Conservation (phyloP, 257 asterid species). For the Anisodus acutangulus region DNA sequence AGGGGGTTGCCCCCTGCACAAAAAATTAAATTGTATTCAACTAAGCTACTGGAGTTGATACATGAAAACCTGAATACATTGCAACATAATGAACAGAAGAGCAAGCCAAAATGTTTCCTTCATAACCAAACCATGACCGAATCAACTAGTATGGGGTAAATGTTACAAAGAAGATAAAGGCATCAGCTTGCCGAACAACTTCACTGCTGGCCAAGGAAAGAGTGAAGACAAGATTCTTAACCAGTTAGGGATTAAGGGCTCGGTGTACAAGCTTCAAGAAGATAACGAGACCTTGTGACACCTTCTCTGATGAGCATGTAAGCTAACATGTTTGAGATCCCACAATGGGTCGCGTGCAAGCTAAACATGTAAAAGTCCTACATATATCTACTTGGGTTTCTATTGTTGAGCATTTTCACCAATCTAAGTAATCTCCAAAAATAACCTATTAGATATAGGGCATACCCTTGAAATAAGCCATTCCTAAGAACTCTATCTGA, state of each 20-base stretch:
- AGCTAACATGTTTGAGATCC: constrained; percentile 22
- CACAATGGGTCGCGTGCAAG: constrained; percentile 7
- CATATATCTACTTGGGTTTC: neutral
- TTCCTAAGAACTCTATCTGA: neutral
- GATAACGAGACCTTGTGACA: neutral
- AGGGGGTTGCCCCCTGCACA: constrained; percentile 91
- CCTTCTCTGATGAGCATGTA: constrained; percentile 8
- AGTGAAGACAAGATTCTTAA: constrained; percentile 20
- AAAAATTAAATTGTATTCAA: constrained; percentile 34
- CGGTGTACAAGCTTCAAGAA: constrained; percentile 11
- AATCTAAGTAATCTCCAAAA: constrained; percentile 5
- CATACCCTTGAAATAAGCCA: constrained; percentile 25
- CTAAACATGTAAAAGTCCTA: neutral
- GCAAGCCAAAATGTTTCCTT: neutral
- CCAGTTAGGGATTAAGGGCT: neutral
- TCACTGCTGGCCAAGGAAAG: constrained; percentile 10
- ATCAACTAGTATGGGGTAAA: neutral
- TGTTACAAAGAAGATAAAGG: neutral
- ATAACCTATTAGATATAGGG: constrained; percentile 6
- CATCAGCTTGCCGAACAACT: neutral
- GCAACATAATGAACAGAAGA: constrained; percentile 18
- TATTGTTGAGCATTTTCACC: constrained; percentile 10
- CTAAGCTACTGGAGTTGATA: constrained; percentile 41
- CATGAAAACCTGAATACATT: constrained; percentile 40
- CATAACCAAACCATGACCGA: neutral